Evolutionary conservation across 176 grass and related monocot genomes (phyloP), one percentile per base, ranked within the genome.

Genomic region (Calamus simplicifolius): DNA sequence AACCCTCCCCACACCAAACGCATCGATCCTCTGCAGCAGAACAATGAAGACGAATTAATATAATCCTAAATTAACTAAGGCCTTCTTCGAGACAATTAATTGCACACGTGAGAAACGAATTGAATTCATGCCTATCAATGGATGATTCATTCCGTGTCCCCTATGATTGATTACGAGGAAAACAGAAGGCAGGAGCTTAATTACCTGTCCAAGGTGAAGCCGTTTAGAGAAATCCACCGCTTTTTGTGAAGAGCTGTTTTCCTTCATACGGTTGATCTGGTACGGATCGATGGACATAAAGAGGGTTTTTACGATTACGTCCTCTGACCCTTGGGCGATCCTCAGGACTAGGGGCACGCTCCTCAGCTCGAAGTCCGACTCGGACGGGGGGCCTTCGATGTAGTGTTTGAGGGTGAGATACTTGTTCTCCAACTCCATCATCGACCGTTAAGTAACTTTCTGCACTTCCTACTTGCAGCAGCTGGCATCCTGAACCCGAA

Each of bases 241-340:
- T 58, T n/a, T 18, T 56, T 85, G 81, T 4, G 86, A 81, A 0
- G 81, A 28, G 70, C 70, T 81, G 27, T 1, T 29, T 5, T 49
- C n/a, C 53, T 84, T 89, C 81, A 85, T 85, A 65, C 67, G 77
- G 73, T 81, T 78, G 86, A 85, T 66, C 77, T 89, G 81, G 81
- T 81, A 89, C 0, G 86, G 81, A 29, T 89, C 86, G 66, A 89
- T 7, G 62, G 81, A 89, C 0, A 89, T 1, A 74, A 68, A 89
- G 1, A 65, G 28, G 70, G 85, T 89, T 57, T 25, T 19, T 27
- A 89, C 74, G 17, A 85, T 58, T 5, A 85, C 77, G 58, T 75
- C 58, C 38, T 67, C 67, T 49, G 81, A 75, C 3, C 64, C 66
- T 2, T 60, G 66, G 1, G 35, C 8, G 35, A 13, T 13, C n/a